Percentiles rank a stretch among this genome's conserved stretches.
phyloP scores from a whole-genome alignment of 805 yeast species.

The Metschnikowia baotianmanensis region DNA sequence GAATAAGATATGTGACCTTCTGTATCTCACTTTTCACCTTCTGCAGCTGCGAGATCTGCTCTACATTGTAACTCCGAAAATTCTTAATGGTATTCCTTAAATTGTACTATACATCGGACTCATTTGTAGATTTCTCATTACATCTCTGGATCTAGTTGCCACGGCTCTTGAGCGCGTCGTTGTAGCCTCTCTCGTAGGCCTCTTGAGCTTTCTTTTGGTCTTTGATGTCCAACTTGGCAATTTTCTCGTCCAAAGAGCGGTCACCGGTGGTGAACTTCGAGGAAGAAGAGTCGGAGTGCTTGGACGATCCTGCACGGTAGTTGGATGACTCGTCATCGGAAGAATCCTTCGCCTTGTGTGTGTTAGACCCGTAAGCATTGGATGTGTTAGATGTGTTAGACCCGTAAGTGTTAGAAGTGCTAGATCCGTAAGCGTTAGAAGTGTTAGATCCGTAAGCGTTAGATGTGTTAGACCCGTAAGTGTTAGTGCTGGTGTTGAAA shows the following conservation, averaged over 20 bases:
- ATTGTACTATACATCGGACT: no score
- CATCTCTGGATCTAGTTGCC: slow-evolving; percentile 4
- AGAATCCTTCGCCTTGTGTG: no score
- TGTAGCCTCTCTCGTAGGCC: slow-evolving; percentile 40
- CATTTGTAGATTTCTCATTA: no score
- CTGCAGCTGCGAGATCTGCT: no score
- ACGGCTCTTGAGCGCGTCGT: slow-evolving; percentile 27
- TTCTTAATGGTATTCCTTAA: no score
- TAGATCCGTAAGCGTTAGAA: slow-evolving; percentile 1
- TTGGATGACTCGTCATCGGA: no score
- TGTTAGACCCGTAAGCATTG: neutral
- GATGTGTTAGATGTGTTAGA: slow-evolving; percentile 1
- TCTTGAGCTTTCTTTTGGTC: slow-evolving; percentile 40
- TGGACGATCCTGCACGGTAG: no score
- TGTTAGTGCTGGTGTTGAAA: slow-evolving; percentile 1
- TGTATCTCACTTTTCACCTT: no score
- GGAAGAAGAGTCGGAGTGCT: slow-evolving; percentile 3
- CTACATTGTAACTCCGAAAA: no score
- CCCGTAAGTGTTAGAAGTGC: slow-evolving; percentile 1
- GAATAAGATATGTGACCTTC: no score
- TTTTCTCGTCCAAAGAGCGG: slow-evolving; percentile 34
- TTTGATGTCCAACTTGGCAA: slow-evolving; percentile 31
- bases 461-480: neutral
- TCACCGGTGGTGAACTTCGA: slow-evolving; percentile 40
- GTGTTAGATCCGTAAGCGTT: neutral